Conservation (phyloP, 1,139 yeast species). For the Candida anutae region DNA sequence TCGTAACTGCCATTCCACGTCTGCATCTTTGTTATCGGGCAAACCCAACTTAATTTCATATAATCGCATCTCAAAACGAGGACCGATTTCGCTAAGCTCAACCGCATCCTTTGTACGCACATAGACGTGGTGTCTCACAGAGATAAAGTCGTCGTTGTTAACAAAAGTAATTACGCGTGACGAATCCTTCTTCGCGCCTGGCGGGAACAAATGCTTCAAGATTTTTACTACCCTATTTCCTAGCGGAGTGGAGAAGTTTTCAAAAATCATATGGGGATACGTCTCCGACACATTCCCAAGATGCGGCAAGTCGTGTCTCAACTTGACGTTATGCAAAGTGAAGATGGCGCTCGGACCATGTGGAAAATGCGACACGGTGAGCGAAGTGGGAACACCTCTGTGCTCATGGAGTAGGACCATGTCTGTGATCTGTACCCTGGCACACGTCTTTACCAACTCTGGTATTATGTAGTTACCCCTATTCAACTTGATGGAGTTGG, state of each 20-base stretch:
- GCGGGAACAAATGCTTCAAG: constrained; percentile 86
- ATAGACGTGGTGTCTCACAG: constrained; percentile 92
- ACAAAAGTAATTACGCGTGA: constrained; percentile 87
- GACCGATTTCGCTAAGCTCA: constrained; percentile 94
- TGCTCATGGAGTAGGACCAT: constrained; percentile 86
- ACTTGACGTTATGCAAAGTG: constrained; percentile 87
- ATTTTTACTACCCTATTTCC: constrained; percentile 80
- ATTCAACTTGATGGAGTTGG: constrained; percentile 81
- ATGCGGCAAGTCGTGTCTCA: constrained; percentile 85
- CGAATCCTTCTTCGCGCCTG: constrained; percentile 89
- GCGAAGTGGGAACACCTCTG: constrained; percentile 94
- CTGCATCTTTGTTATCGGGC: constrained; percentile 94
- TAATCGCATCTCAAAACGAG: constrained; percentile 94
- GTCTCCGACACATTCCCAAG: constrained; percentile 87
- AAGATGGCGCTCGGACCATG: constrained; percentile 97
- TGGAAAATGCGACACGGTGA: constrained; percentile 91
- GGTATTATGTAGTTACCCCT: constrained; percentile 91
- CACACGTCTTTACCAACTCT: constrained; percentile 77
- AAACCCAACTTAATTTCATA: constrained; percentile 87
- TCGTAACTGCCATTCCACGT: constrained; percentile 91
- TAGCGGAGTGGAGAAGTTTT: constrained; percentile 74
- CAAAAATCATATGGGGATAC: constrained; percentile 90
- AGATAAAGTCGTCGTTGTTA: constrained; percentile 83
- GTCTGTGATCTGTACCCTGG: constrained; percentile 64
- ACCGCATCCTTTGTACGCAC: constrained; percentile 84